Conservation (phyloP, 352 stramenopile species). For the Phytophthora fragariaefolia region DNA sequence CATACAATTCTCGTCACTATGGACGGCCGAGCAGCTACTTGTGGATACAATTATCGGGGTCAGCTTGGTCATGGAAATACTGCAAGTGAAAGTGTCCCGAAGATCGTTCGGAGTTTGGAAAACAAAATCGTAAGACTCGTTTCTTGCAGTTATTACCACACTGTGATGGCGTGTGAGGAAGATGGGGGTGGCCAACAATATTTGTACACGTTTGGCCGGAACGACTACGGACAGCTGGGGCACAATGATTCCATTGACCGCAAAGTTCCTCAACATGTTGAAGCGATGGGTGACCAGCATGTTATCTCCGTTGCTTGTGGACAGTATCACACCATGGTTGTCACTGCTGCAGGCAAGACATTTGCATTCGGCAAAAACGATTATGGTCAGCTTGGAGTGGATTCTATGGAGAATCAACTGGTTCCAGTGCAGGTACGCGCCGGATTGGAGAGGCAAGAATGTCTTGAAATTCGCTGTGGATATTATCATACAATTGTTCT, state of each 20-base stretch:
- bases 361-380: slow-evolving; percentile 95
- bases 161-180: slow-evolving; percentile 76
- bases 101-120: slow-evolving; percentile 80
- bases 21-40: slow-evolving; percentile 82
- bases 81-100: slow-evolving; percentile 83
- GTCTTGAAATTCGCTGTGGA: slow-evolving; percentile 85
- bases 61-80: slow-evolving; percentile 93
- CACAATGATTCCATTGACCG: slow-evolving; percentile 90
- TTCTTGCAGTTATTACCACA: slow-evolving; percentile 95
- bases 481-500: slow-evolving; percentile 94
- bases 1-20: slow-evolving; percentile 88
- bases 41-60: slow-evolving; percentile 94
- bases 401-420: slow-evolving; percentile 73
- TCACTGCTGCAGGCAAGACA: slow-evolving; percentile 67
- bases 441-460: slow-evolving; percentile 70
- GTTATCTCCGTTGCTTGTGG: slow-evolving; percentile 87
- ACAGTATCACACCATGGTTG: slow-evolving; percentile 92
- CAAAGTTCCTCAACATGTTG: slow-evolving; percentile 81
- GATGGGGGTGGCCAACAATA: slow-evolving; percentile 32
- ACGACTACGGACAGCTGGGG: slow-evolving; percentile 93
- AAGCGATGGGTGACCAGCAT: slow-evolving; percentile 63
- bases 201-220: slow-evolving; percentile 91
- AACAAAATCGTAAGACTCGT: slow-evolving; percentile 72
- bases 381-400: slow-evolving; percentile 92
- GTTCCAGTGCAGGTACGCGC: slow-evolving; percentile 56